Evolutionary conservation across 192 early-diverging fungal species (phyloP), one percentile per base, ranked within the genome.

Genomic region (Coemansia sp.): DNA sequence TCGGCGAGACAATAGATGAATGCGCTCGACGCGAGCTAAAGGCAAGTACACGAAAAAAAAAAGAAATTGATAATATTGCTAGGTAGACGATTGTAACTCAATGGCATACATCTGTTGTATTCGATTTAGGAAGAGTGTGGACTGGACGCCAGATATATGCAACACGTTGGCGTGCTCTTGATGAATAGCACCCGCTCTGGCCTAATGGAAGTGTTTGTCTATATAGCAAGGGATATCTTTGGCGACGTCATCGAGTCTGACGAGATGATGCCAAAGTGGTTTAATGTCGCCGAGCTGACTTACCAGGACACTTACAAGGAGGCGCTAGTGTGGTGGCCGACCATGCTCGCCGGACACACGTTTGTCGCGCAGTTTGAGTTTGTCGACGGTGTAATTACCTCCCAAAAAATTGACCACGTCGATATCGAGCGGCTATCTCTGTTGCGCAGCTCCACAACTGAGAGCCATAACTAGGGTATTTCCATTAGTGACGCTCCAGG

Each of bases 261-360:
- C 9, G 91, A 93, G 59, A 93, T 93, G 91, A 59, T 68, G 39
- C 91, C 91, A 7, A 65, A 86, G 72, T 93, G 92, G 92, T 92
- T 86, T 49, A 51, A 56, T 6, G 76, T 72, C 19, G 62, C 69
- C 7, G 61, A 75, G 15, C 81, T 93, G 62, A 89, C 92, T 0
- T 93, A 71, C 60, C 67, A 79, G 20, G 37, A 76, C 15, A 87
- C 88, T 82, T 87, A 82, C 37, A 29, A 31, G 2, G 79, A 82
- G 37, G 73, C 79, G 5, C 64, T 20, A 31, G 32, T 70, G 31
- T 82, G 79, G 79, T 82, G 79, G 73, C 73, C 79, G 8, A 60
- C 53, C 9, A 68, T 82, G 73, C 62, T 82, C 8, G 7, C 27
- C 14, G 67, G 70, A 10, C 11, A 35, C 19, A 7, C 37, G 12